Base-by-base conservation (phyloP, 805 yeast genomes). In the Dipodascopsis tothii region DNA sequence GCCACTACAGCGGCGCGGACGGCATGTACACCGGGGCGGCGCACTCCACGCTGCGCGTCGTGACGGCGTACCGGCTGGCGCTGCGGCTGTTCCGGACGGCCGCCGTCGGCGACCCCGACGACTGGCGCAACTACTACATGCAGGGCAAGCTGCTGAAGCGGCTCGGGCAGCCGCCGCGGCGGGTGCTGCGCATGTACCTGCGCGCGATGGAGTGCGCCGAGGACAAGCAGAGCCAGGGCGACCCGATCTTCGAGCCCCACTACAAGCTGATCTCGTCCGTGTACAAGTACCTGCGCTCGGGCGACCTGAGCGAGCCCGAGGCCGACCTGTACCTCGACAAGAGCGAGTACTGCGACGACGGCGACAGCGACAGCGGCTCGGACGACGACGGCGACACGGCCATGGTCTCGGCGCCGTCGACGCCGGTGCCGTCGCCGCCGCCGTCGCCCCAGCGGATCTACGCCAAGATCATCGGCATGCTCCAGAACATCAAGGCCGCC, bases 241-340 rank as follows among this genome's bases (percentile, higher is more conserved):
- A 82, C 33, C 71, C 73, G 1, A 66, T 80, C 2, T 64, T 88
- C 35, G 96, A 88, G 55, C 90, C 96, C 0, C 87, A 82, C 57
- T 87, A 86, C 56, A 68, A 70, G 35, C 60, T 81, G 3, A 71
- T 83, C 34, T 71, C 84, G 0, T 48, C 73, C 27, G 56, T 75
- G 3, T 79, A 73, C 63, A 87, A 87, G 58, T 70, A 71, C 39
- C 75, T 71, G 6, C 66, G 64, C 30, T 18, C 28, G 0, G 72
- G 61, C 0, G 41, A 58, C 16, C 18, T 84, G 0, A 38, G 60
- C 1, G 48, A 66, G 0, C 54, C 48, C 0, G 60, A 58, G 1
- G 85, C 76, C 0, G 14, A 25, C 14, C 30, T 9, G 30, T 25
- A 9, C 39, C 14, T 21, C 47, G 3, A 20, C 25, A 14, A 23